These are phyloP conservation scores for Trichoderma atrobrunneum DNA, from an alignment of 2,329 filamentous ascomycete species.

Conservation along the genomic window DNA sequence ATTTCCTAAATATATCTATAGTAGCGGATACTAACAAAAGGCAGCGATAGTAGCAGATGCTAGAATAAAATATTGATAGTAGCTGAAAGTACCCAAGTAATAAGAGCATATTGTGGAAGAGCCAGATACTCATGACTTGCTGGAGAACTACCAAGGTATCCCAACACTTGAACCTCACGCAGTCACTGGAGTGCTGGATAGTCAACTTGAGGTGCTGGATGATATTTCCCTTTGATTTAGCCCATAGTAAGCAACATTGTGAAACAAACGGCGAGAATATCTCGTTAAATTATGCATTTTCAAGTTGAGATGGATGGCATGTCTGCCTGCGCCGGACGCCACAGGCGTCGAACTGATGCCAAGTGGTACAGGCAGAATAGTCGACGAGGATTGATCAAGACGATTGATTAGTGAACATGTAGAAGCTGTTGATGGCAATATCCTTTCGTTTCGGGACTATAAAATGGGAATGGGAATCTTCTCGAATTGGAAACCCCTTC, in stretches of 20 bases:
- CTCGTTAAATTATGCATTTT: neutral
- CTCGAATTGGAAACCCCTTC: neutral
- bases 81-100: neutral
- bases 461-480: neutral
- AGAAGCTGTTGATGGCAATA: neutral
- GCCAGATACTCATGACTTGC: neutral
- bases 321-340: neutral
- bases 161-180: neutral
- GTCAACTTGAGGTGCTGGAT: neutral
- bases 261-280: neutral
- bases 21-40: neutral
- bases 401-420: neutral
- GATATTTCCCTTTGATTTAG: neutral
- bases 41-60: neutral
- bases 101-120: neutral
- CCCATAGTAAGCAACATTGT: neutral
- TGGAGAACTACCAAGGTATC: neutral
- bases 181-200: neutral
- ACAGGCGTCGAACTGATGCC: slow-evolving; percentile 10
- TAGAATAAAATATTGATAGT: neutral
- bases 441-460: neutral
- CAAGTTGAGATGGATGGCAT: neutral
- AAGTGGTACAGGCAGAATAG: neutral
- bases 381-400: neutral
- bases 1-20: no score